Percentiles rank a stretch among this genome's conserved stretches.
Evolutionary conservation across 2,329 filamentous ascomycete genomes (phyloP).

Genomic region (Claviceps pazoutovae): DNA sequence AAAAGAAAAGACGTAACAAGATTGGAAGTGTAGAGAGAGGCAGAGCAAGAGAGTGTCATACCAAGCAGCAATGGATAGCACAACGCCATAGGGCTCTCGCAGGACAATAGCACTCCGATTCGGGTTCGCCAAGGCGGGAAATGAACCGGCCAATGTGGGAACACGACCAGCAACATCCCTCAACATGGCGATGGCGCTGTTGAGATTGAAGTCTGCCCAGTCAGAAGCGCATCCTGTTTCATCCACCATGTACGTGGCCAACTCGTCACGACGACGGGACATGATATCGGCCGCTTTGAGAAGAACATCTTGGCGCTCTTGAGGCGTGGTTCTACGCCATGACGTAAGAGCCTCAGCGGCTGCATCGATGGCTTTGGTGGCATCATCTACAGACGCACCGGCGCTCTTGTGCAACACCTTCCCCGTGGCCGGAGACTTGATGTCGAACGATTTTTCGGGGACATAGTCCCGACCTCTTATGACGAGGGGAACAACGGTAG

Average conservation of each 20-base stretch:
- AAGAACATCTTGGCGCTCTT: conserved; percentile 53
- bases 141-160: conserved; percentile 21
- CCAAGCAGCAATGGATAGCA: conserved; percentile 73
- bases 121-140: conserved; percentile 20
- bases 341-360: conserved; percentile 54
- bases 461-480: conserved; percentile 30
- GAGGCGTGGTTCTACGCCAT: conserved; percentile 52
- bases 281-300: conserved; percentile 54
- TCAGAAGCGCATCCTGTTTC: conserved; percentile 28
- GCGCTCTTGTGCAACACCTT: conserved; percentile 40
- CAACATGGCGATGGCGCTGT: conserved; percentile 21
- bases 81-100: conserved; percentile 66
- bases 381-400: conserved; percentile 41
- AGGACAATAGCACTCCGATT: conserved; percentile 43
- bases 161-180: conserved; percentile 31
- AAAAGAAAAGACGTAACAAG: not conserved
- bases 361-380: conserved; percentile 34
- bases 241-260: conserved; percentile 41
- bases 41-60: conserved; percentile 26
- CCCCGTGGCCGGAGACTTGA: conserved; percentile 41
- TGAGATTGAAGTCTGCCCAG: conserved; percentile 29
- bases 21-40: not conserved
- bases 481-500: conserved; percentile 22
- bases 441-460: conserved; percentile 35
- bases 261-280: conserved; percentile 42